Conservation (phyloP, 495 filamentous ascomycete genomes). For the Rusavskia elegans region DNA sequence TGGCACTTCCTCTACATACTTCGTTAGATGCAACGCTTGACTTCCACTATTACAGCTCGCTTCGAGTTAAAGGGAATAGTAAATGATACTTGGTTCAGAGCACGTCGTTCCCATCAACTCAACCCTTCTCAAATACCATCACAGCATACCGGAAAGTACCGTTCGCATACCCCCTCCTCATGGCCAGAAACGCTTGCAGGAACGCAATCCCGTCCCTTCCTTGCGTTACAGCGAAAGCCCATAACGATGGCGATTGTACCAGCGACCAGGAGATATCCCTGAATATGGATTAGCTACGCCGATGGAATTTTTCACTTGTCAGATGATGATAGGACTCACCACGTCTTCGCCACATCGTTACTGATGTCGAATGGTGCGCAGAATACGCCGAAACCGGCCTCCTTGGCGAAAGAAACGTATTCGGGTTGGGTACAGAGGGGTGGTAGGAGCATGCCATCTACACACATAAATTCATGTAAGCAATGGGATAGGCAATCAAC, state of each 20-base stretch:
- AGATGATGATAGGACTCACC: conserved; percentile 6
- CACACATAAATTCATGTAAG: neutral
- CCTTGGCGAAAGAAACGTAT: conserved; percentile 30
- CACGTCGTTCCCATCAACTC: no score
- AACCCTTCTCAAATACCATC: conserved; percentile 33
- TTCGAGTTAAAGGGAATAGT: no score
- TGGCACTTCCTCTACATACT: no score
- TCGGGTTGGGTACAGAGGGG: conserved; percentile 31
- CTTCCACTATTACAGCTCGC: no score
- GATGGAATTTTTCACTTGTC: neutral
- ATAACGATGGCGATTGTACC: conserved; percentile 37
- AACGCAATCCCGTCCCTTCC: conserved; percentile 41
- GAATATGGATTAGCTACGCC: neutral
- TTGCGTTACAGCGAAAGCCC: conserved; percentile 40
- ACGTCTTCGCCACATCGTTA: conserved; percentile 31
- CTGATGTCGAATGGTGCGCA: conserved; percentile 37
- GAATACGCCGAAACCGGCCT: conserved; percentile 26
- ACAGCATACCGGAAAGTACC: conserved; percentile 40
- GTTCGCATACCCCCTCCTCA: conserved; percentile 41
- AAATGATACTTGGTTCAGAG: no score
- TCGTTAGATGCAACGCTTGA: no score
- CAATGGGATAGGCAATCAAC: no score
- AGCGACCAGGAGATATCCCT: conserved; percentile 47
- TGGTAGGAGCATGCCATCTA: conserved; percentile 41
- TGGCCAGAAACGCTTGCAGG: conserved; percentile 40